Conservation (phyloP, 495 filamentous ascomycete species). For the Trichocladium uniseriatum region DNA sequence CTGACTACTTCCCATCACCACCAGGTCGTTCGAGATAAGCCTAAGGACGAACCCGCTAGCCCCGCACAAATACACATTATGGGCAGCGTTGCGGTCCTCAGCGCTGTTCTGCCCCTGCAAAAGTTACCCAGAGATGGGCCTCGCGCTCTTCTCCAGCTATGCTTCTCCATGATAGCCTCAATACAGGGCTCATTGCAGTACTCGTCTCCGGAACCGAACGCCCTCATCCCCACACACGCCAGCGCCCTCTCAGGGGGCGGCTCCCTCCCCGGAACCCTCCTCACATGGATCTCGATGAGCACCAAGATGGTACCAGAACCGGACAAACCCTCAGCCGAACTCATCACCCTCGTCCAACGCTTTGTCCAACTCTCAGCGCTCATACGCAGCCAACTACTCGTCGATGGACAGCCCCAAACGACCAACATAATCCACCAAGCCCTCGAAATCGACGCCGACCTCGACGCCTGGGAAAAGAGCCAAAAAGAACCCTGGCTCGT, state of each 20-base stretch:
- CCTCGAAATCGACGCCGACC: conserved; percentile 26
- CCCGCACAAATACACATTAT: conserved; percentile 37
- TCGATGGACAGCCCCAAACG: conserved; percentile 27
- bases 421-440: conserved; percentile 24
- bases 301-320: conserved; percentile 16
- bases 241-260: conserved; percentile 22
- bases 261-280: conserved; percentile 27
- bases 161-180: conserved; percentile 35
- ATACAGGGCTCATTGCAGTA: conserved; percentile 13
- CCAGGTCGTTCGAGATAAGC: conserved; percentile 18
- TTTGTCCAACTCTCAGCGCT: conserved; percentile 27
- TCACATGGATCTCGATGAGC: conserved; percentile 29
- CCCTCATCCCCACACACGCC: conserved; percentile 4
- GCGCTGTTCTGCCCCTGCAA: conserved; percentile 25
- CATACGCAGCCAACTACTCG: conserved; percentile 19
- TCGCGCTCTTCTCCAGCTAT: conserved; percentile 32
- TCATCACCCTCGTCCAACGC: conserved; percentile 25
- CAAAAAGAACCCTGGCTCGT: conserved; percentile 26
- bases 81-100: conserved; percentile 35
- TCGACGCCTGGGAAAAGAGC: conserved; percentile 27
- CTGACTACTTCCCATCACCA: too few species aligned
- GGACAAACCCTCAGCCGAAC: conserved; percentile 24
- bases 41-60: conserved; percentile 17
- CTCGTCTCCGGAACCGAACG: conserved; percentile 13
- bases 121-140: conserved; percentile 21